Evolutionary conservation across 805 yeast genomes (phyloP).

Genomic region (Pichia paraexigua): DNA sequence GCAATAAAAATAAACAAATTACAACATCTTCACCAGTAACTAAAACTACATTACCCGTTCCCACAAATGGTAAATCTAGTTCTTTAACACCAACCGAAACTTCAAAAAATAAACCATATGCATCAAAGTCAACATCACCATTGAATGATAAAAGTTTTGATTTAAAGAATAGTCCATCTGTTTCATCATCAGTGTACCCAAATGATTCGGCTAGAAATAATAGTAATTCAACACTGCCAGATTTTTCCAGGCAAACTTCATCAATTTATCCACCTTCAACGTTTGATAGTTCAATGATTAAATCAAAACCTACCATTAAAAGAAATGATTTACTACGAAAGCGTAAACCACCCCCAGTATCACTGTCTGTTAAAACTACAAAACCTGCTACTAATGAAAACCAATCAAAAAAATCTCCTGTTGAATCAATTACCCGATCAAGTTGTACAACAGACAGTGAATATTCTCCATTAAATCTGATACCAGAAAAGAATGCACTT

Average conservation of each 20-base stretch:
- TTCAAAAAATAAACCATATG: neutral
- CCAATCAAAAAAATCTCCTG: neutral
- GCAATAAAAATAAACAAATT: neutral
- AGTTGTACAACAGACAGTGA: slow-evolving; percentile 1
- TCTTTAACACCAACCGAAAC: neutral
- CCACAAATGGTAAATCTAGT: neutral
- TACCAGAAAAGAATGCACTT: neutral
- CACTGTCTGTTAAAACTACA: neutral
- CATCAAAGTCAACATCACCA: neutral
- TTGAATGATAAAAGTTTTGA: neutral
- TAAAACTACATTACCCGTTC: neutral
- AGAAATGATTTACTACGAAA: slow-evolving; percentile 8
- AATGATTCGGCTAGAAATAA: neutral
- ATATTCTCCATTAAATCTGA: slow-evolving; percentile 5
- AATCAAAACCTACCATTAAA: slow-evolving; percentile 3
- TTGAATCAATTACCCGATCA: slow-evolving; percentile 1
- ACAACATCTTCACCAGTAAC: neutral
- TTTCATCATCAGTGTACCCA: slow-evolving; percentile 9
- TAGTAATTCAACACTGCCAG: slow-evolving; percentile 5
- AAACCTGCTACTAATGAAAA: neutral
- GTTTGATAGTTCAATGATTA: neutral
- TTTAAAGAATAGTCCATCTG: neutral
- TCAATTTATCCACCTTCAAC: slow-evolving; percentile 8
- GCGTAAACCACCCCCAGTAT: slow-evolving; percentile 9
- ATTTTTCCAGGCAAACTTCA: slow-evolving; percentile 4